phyloP scores from a whole-genome alignment of 2,329 filamentous ascomycete genomes.

The Hypoxylon rubiginosum region DNA sequence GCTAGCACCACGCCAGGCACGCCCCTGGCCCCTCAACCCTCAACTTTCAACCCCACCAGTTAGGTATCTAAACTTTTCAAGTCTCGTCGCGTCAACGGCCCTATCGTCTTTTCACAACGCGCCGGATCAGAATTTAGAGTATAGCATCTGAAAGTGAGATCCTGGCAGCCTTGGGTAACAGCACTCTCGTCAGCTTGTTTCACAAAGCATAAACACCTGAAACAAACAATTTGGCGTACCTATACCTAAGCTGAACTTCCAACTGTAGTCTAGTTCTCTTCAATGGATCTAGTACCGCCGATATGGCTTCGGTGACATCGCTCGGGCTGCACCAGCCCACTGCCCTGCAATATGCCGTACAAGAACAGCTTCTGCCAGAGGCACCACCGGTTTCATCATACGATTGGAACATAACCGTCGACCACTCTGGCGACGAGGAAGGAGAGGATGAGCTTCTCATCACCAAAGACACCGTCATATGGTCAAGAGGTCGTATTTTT shows the following conservation, averaged over 20 bases:
- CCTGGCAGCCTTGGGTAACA: too few species aligned
- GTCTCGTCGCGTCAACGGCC: slow-evolving; percentile 24
- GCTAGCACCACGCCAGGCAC: too few species aligned
- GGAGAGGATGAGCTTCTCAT: slow-evolving; percentile 84
- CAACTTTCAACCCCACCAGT: slow-evolving; percentile 11
- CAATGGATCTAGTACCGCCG: slow-evolving; percentile 44
- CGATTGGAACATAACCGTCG: slow-evolving; percentile 76
- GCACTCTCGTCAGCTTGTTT: not conserved
- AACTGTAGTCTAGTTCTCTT: slow-evolving; percentile 22
- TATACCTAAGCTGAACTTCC: too few species aligned
- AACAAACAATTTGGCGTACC: not conserved
- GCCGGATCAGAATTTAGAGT: not conserved
- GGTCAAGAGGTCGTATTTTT: slow-evolving; percentile 88
- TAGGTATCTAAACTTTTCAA: not conserved
- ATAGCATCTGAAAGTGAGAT: not conserved
- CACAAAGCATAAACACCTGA: not conserved
- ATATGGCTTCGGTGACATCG: slow-evolving; percentile 91
- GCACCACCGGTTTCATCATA: slow-evolving; percentile 77
- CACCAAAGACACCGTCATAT: slow-evolving; percentile 82
- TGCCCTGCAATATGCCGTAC: slow-evolving; percentile 84
- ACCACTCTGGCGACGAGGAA: slow-evolving; percentile 55
- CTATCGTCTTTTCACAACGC: slow-evolving; percentile 15
- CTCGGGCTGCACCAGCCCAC: slow-evolving; percentile 91
- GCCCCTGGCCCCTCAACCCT: not conserved
- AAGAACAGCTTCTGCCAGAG: slow-evolving; percentile 80